Base-by-base conservation (phyloP, 2,329 filamentous ascomycete genomes). In the Sporothrix sp. region DNA sequence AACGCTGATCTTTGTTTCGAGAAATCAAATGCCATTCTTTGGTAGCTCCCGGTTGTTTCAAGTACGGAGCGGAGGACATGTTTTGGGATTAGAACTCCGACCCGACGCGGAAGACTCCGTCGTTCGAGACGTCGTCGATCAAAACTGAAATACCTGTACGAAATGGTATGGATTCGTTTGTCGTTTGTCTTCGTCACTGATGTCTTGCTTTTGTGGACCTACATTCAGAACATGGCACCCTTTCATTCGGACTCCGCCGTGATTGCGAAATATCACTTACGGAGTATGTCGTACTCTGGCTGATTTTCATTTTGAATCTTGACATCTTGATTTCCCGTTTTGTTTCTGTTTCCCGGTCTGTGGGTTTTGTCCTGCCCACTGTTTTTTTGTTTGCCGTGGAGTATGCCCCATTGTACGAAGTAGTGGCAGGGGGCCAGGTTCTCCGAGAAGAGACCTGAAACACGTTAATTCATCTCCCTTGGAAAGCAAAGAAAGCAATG, bases 361-460 rank as follows among this genome's bases (percentile, higher is more conserved):
- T 46, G 32, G 21, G 4, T 11, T 36, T 37, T 11, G n/a, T 20
- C 16, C 16, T 43, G 20, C 32, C 14, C 32, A 13, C 28, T 30
- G 28, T 23, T 39, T 27, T 39, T n/a, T n/a, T n/a, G n/a, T n/a
- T n/a, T n/a, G n/a, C n/a, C n/a, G n/a, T n/a, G n/a, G n/a, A n/a
- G n/a, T n/a, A n/a, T n/a, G n/a, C 25, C 25, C 25, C 25, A 28
- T 28, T 10, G 25, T n/a, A n/a, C n/a, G n/a, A n/a, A 28, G 10
- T 28, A 28, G 25, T 28, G 25, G 25, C 6, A 5, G 6, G 43
- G 43, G 43, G 23, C 30, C 43, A 35, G 30, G 30, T 33, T n/a
- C 30, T 35, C 47, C 38, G 47, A 42, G 10, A 27, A 35, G 39
- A 35, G 9, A 27, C 38, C 38, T 50, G 48, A 50, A 50, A 50